Evolutionary conservation across 2,329 filamentous ascomycete species (phyloP), one percentile per base, ranked within the genome.

Genomic region (Trichoderma brevicompactum): DNA sequence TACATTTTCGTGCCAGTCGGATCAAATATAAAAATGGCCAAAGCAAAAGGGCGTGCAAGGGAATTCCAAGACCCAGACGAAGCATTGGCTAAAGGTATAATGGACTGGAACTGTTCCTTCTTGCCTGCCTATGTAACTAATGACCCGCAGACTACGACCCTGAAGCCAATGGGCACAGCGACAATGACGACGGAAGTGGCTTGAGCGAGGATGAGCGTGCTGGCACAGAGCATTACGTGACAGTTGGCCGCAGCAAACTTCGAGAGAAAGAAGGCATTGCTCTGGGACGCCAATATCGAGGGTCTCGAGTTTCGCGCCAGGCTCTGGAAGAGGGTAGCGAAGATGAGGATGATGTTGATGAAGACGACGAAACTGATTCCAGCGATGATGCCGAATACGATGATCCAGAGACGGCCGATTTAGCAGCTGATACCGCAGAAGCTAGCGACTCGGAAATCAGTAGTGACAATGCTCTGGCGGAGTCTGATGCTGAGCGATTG

Each of bases 221-320:
- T 10, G 92, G 90, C 19, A 90, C 94, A 38, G 94, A 97, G 72
- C 94, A 98, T 75, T 98, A 98, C 74, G 85, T 91, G 49, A 78
- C 84, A 60, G 92, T 97, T 38, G 90, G 89, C 19, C 95, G 94
- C 82, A 95, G 90, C 79, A 94, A 91, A 75, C 81, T 97, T 70
- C 88, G 92, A 69, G 89, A 92, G 74, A 87, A 87, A 65, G 88
- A 92, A 40, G 83, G 84, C 28, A 78, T 89, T 17, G 79, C 86
- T 0, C 81, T 97, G 1, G 94, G 93, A 0, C 88, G 90, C 13
- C 86, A 92, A 74, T 98, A 98, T 77, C 84, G 88, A 68, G 94
- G 94, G 10, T 84, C 90, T 17, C 86, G 86, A 54, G 85, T 97
- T 41, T 92, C 88, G 69, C 86, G 94, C 65, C 81, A 88, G 50